Percentiles rank a stretch among this genome's conserved stretches.
These are phyloP conservation scores for Eucalyptus coolabah DNA, from an alignment of 345 rosid species.

Conservation along the genomic window DNA sequence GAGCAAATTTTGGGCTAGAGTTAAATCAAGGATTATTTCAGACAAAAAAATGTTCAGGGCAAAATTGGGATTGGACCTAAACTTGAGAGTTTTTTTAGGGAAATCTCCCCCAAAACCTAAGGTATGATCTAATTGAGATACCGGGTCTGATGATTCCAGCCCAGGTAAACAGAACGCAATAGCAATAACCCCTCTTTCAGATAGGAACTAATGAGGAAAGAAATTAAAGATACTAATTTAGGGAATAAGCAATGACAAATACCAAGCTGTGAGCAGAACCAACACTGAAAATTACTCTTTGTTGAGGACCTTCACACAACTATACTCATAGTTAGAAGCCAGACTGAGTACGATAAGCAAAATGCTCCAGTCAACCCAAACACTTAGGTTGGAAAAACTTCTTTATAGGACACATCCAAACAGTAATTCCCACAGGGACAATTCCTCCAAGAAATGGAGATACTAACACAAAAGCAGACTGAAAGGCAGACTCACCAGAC, in stretches of 20 bases:
- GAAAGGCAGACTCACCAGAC: constrained; percentile 36
- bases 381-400: neutral
- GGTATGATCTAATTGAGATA: neutral
- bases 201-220: neutral
- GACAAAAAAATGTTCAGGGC: neutral
- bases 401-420: neutral
- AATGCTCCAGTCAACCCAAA: neutral
- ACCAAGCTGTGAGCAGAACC: neutral
- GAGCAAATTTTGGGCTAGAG: neutral
- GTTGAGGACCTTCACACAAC: neutral
- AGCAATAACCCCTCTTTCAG: neutral
- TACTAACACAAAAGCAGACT: neutral
- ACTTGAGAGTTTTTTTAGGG: neutral
- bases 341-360: neutral
- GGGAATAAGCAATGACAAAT: neutral
- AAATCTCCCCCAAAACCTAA: no score
- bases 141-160: neutral
- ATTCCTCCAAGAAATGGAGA: neutral
- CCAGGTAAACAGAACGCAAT: neutral
- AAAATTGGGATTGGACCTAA: neutral
- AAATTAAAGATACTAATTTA: neutral
- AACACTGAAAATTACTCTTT: neutral
- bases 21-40: neutral
- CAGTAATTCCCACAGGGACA: neutral
- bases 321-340: neutral